phyloP scores from a whole-genome alignment of 345 rosid species.

The Erucastrum elatum region DNA sequence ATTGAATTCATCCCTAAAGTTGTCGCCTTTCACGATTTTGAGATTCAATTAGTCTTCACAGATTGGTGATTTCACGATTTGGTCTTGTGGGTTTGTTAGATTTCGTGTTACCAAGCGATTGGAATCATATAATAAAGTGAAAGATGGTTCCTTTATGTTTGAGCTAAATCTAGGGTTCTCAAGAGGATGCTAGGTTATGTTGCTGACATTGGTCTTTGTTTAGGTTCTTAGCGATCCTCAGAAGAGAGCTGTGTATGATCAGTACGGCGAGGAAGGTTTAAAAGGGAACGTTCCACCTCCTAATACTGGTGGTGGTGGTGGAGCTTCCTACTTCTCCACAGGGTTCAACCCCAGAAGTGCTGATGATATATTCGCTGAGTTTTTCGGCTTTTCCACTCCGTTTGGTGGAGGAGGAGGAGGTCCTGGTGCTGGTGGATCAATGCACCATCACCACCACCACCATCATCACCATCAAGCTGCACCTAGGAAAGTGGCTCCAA shows the following conservation, averaged over 20 bases:
- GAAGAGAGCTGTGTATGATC: slow-evolving; percentile 72
- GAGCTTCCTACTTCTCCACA: slow-evolving; percentile 70
- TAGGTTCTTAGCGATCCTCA: slow-evolving; percentile 84
- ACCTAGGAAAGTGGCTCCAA: slow-evolving; percentile 51
- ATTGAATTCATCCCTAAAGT: neutral
- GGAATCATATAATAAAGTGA: neutral
- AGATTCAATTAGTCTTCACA: neutral
- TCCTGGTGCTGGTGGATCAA: slow-evolving; percentile 39
- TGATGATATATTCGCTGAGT: slow-evolving; percentile 67
- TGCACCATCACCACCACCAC: slow-evolving; percentile 34
- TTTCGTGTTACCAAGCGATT: neutral
- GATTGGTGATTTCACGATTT: slow-evolving; percentile 20
- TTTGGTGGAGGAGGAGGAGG: slow-evolving; percentile 52
- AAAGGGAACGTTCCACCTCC: slow-evolving; percentile 83
- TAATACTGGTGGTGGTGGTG: slow-evolving; percentile 39
- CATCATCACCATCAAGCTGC: slow-evolving; percentile 26
- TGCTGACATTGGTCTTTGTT: slow-evolving; percentile 10
- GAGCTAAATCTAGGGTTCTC: no score
- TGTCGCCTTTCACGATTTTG: neutral
- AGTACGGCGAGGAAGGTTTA: slow-evolving; percentile 73
- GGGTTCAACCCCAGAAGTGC: slow-evolving; percentile 74
- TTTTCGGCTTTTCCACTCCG: slow-evolving; percentile 60
- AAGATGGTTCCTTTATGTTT: slow-evolving; percentile 5
- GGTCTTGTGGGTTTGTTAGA: slow-evolving; percentile 7
- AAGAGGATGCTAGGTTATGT: neutral